Evolutionary conservation across 2,329 filamentous ascomycete species (phyloP), one percentile per base, ranked within the genome.

Genomic region (Ophiocordyceps camponoti-floridani): DNA sequence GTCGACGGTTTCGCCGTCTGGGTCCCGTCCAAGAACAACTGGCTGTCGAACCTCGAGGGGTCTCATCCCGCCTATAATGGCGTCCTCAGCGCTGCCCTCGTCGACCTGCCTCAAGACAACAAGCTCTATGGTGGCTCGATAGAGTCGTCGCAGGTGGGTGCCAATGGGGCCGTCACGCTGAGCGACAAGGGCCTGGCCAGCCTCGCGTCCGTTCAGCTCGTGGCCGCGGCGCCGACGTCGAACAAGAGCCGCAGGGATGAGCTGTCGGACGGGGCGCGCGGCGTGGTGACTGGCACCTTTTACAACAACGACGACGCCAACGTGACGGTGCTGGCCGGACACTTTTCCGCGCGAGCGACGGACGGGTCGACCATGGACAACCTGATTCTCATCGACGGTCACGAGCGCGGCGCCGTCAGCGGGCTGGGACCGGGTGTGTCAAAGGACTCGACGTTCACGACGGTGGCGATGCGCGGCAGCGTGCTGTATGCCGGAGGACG

Each of bases 1-100:
- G 82, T 79, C 1, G 62, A 76, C 43, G 87, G 88, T 2, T 86
- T 98, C 54, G 89, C 86, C 13, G 70, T 96, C 35, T 98, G 91
- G 91, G 81, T 96, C 8, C 84, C 84, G 3, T 93, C 87, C 4
- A 70, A 73, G 49, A 72, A 70, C 47, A 91, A 91, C 57, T 98
- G 91, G 91, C 69, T 98, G 14, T 77, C 86, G 56, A 91, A 93
- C 52, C 64, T 95, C 16, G 61, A 77, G 33, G 66, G 75, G 7
- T 64, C 73, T 8, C 70, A 78, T 30, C 77, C 84, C 45, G 69
- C 74, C 7, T 73, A 93, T 53, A 70, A 72, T 47, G 93, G 91
- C 35, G 66, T 78, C 46, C 69, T 98, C 41, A 82, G 79, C 16
- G 73, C 84, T 1, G 69, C 71, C 7, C 69, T 80, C 37, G 71